Percentiles rank a stretch among this genome's conserved stretches.
phyloP scores from a whole-genome alignment of 2,329 filamentous ascomycete genomes.

The Raffaelea arxii region DNA sequence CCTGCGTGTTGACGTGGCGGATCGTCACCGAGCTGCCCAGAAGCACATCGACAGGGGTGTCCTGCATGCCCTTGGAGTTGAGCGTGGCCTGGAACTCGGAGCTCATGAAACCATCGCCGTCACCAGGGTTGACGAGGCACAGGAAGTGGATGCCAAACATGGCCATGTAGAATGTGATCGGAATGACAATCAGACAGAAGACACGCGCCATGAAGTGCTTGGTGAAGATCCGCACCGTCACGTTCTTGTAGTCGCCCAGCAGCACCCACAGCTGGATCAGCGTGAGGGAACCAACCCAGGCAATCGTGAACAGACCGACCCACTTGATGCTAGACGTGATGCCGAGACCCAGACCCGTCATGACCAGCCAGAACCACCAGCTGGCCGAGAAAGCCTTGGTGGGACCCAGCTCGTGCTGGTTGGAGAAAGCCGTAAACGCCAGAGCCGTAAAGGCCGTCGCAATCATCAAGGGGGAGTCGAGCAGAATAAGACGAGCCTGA shows the following conservation, averaged over 20 bases:
- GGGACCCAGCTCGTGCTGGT: conserved; percentile 91
- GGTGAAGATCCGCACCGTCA: conserved; percentile 75
- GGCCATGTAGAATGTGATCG: conserved; percentile 80
- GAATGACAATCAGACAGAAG: conserved; percentile 88
- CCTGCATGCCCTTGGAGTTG: conserved; percentile 93
- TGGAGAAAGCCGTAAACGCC: conserved; percentile 85
- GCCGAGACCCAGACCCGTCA: conserved; percentile 79
- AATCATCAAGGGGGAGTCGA: conserved; percentile 89
- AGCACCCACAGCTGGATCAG: conserved; percentile 90
- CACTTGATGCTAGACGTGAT: conserved; percentile 95
- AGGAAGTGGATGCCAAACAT: conserved; percentile 98
- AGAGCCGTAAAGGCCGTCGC: conserved; percentile 88
- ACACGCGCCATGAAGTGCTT: conserved; percentile 89
- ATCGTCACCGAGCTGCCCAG: conserved; percentile 79
- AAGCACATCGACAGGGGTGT: conserved; percentile 84
- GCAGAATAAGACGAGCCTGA: conserved; percentile 87
- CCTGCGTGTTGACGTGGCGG: conserved; percentile 94
- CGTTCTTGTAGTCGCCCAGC: conserved; percentile 77
- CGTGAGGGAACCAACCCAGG: conserved; percentile 91
- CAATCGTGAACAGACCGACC: conserved; percentile 97
- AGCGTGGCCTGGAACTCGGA: conserved; percentile 97
- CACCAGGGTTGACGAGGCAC: conserved; percentile 86
- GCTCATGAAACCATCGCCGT: conserved; percentile 98
- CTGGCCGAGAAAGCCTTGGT: conserved; percentile 74
- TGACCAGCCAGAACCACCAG: conserved; percentile 97